Conservation (phyloP, 139 green algal genomes). For the Coelastrella sp. region DNA sequence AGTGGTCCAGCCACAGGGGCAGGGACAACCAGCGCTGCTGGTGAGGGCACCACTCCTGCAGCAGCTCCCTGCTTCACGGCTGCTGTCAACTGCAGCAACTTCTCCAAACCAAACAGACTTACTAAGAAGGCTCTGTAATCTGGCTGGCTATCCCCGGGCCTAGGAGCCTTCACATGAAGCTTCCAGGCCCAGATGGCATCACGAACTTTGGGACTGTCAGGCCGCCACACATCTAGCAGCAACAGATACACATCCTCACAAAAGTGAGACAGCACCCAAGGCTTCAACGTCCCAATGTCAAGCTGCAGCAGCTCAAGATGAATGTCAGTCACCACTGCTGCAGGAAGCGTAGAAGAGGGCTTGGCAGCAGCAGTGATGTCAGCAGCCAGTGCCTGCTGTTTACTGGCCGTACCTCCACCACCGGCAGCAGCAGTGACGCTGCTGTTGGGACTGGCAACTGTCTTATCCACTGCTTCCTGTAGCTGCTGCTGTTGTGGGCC, state of each 20-base stretch:
- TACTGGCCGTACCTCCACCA: neutral
- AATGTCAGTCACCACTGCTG: neutral
- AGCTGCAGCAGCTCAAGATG: conserved; percentile 17
- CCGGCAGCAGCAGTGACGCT: neutral
- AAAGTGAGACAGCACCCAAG: conserved; percentile 42
- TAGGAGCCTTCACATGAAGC: conserved; percentile 38
- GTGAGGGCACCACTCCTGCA: neutral
- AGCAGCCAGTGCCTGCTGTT: neutral
- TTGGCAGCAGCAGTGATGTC: neutral
- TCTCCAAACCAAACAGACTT: conserved; percentile 56
- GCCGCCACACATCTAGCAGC: conserved; percentile 55
- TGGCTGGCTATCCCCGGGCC: neutral
- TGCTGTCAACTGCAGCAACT: conserved; percentile 36
- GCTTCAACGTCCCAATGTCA: neutral
- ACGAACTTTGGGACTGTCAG: conserved; percentile 32
- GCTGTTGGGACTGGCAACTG: conserved; percentile 7
- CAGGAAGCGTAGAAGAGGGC: neutral
- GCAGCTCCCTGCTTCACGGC: neutral
- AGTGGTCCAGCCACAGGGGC: neutral
- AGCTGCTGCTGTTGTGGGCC: neutral
- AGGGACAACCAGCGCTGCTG: neutral
- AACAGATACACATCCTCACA: conserved; percentile 53
- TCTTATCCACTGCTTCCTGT: neutral
- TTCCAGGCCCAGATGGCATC: conserved; percentile 56
- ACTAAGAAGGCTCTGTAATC: conserved; percentile 56